A percentile compares a stretch with the other conserved stretches of the same genome.
Evolutionary conservation across 2,329 filamentous ascomycete genomes (phyloP).

Genomic region (Fusarium compactum): DNA sequence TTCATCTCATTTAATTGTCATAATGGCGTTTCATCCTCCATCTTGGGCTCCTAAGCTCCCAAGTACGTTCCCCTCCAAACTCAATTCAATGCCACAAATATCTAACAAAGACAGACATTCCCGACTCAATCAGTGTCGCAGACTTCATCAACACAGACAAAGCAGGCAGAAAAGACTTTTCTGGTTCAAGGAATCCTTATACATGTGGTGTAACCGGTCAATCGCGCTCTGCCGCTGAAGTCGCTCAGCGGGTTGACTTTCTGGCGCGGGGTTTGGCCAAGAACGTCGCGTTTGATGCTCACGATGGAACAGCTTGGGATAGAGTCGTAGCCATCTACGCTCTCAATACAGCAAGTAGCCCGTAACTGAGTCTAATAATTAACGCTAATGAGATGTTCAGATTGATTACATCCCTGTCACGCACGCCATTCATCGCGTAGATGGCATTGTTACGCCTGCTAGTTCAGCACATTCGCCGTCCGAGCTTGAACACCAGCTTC

Average conservation of each 20-base stretch:
- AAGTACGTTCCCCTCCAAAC: neutral
- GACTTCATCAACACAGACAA: constrained; percentile 78
- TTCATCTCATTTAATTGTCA: neutral
- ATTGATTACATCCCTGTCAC: constrained; percentile 81
- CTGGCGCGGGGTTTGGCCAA: constrained; percentile 74
- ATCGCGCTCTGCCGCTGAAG: constrained; percentile 71
- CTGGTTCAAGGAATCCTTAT: constrained; percentile 76
- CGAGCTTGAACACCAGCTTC: constrained; percentile 79
- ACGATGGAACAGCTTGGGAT: constrained; percentile 81
- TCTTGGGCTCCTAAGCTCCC: constrained; percentile 29
- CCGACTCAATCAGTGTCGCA: constrained; percentile 64
- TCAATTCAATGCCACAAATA: neutral
- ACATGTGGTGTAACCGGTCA: constrained; percentile 80
- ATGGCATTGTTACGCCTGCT: constrained; percentile 78
- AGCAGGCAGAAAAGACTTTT: constrained; percentile 62
- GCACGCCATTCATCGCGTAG: constrained; percentile 80
- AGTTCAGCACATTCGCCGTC: constrained; percentile 78
- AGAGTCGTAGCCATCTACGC: constrained; percentile 82
- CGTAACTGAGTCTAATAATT: fast-evolving
- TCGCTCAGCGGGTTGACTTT: constrained; percentile 73
- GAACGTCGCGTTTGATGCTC: constrained; percentile 76
- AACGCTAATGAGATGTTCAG: constrained; percentile 51
- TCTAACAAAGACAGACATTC: constrained; percentile 15
- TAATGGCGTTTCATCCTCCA: constrained; percentile 26
- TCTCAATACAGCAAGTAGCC: constrained; percentile 74